Evolutionary conservation across 2,329 filamentous ascomycete genomes (phyloP).

Genomic region (Cladosporium phlei): DNA sequence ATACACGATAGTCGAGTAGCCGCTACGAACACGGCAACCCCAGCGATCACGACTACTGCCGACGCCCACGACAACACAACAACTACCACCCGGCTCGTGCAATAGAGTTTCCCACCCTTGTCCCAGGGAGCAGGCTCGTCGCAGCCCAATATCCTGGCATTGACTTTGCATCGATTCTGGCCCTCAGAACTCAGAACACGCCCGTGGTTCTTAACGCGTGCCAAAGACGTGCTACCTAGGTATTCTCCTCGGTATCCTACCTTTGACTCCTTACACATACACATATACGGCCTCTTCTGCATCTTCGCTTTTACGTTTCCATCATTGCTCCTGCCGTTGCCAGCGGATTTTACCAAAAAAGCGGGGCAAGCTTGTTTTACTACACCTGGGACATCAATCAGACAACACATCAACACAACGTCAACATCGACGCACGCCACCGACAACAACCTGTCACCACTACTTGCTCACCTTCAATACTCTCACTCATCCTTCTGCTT

Average conservation of each 20-base stretch:
- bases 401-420: conserved; percentile 10
- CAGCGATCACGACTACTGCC: neutral
- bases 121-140: neutral
- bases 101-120: neutral
- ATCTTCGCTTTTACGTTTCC: neutral
- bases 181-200: conserved; percentile 5
- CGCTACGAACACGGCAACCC: too few relatives aligned
- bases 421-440: conserved; percentile 1
- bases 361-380: conserved; percentile 1
- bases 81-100: neutral
- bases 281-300: neutral
- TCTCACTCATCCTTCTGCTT: neutral
- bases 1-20: too few relatives aligned
- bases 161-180: neutral
- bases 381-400: conserved; percentile 3
- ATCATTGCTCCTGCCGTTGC: too few relatives aligned
- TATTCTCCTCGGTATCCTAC: too few relatives aligned
- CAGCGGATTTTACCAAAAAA: too few relatives aligned
- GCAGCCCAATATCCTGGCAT: conserved; percentile 4
- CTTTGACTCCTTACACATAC: neutral
- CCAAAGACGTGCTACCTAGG: too few relatives aligned
- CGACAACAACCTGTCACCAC: neutral
- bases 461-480: neutral
- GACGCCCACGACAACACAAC: neutral
- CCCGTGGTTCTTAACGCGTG: neutral